Evolutionary conservation across 2,329 filamentous ascomycete genomes (phyloP).

Genomic region (Paraphaeosphaeria sporulosa): DNA sequence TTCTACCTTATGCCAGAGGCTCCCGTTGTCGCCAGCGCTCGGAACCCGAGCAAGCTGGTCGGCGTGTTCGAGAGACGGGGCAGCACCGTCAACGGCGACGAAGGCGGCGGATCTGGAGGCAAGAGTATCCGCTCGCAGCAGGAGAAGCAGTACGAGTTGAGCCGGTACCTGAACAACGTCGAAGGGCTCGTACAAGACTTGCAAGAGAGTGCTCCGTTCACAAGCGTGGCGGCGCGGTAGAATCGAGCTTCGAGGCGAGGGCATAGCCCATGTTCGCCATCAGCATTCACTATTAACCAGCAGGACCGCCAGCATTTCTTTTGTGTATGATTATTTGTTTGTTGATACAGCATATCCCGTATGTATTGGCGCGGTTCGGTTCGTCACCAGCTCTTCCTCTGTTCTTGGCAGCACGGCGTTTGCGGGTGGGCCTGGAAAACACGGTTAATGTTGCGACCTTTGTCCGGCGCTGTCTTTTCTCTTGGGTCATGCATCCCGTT

Average conservation of each 20-base stretch:
- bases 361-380: slow-evolving; percentile 4
- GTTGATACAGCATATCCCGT: slow-evolving; percentile 6
- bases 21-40: slow-evolving; percentile 52
- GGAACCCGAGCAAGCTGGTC: slow-evolving; percentile 45
- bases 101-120: slow-evolving; percentile 33
- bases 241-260: background rate
- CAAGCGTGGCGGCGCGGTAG: slow-evolving; percentile 41
- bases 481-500: slow-evolving; percentile 19
- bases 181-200: slow-evolving; percentile 86
- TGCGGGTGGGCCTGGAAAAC: slow-evolving; percentile 22
- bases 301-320: slow-evolving; percentile 8
- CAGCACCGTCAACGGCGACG: slow-evolving; percentile 38
- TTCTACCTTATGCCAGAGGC: slow-evolving; percentile 98
- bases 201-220: slow-evolving; percentile 73
- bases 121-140: slow-evolving; percentile 68
- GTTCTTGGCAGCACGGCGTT: slow-evolving; percentile 39
- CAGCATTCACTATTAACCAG: slow-evolving; percentile 8
- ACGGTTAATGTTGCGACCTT: slow-evolving; percentile 24
- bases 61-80: slow-evolving; percentile 42
- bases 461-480: slow-evolving; percentile 24
- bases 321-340: slow-evolving; percentile 11
- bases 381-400: slow-evolving; percentile 20
- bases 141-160: slow-evolving; percentile 82
- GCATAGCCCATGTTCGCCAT: background rate
- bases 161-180: slow-evolving; percentile 77